Evolutionary conservation across 1,139 yeast species (phyloP).

Genomic region (Lodderomyces beijingensis): DNA sequence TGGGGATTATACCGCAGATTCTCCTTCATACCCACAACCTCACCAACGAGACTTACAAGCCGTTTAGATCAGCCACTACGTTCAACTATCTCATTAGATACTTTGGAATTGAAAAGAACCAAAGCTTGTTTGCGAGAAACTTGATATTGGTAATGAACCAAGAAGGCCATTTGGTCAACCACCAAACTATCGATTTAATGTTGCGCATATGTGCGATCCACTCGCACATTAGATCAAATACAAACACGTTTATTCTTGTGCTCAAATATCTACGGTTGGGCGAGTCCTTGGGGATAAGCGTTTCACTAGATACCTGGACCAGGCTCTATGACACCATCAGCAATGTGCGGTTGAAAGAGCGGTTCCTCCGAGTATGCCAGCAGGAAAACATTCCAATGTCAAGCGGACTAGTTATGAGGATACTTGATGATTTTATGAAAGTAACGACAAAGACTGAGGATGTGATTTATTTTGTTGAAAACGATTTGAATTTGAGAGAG

Average conservation of each 20-base stretch:
- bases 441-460: constrained; percentile 25
- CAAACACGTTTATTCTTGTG: constrained; percentile 30
- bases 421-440: constrained; percentile 34
- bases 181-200: constrained; percentile 38
- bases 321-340: constrained; percentile 36
- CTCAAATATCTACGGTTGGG: constrained; percentile 29
- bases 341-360: constrained; percentile 36
- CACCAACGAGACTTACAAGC: constrained; percentile 26
- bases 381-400: constrained; percentile 32
- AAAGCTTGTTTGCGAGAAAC: constrained; percentile 40
- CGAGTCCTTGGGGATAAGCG: constrained; percentile 23
- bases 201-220: constrained; percentile 31
- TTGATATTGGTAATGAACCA: constrained; percentile 38
- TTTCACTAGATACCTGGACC: constrained; percentile 34
- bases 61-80: constrained; percentile 32
- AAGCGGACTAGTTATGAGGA: constrained; percentile 23
- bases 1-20: constrained; percentile 38
- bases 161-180: constrained; percentile 40
- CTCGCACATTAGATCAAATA: constrained; percentile 28
- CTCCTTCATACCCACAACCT: constrained; percentile 37
- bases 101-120: constrained; percentile 41
- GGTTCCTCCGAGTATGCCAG: constrained; percentile 30
- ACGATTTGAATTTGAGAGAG: constrained; percentile 23
- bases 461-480: constrained; percentile 30
- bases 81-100: constrained; percentile 39